Base-by-base conservation (phyloP, 495 filamentous ascomycete genomes). In the Pseudomonodictys pantanalensis region DNA sequence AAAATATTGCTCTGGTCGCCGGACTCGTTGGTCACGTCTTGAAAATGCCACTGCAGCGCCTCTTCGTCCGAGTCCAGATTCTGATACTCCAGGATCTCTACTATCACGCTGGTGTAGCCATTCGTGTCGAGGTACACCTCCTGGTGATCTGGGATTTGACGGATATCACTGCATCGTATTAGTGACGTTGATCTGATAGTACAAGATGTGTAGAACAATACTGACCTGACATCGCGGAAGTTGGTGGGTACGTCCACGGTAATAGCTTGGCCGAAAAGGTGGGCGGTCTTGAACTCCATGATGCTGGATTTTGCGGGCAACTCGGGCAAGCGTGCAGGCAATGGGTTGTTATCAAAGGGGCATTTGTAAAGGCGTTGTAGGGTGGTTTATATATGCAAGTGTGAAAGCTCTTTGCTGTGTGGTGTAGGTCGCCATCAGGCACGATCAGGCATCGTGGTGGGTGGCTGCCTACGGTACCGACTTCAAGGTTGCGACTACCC, bases 111-210 rank as follows among this genome's bases (percentile, higher is more conserved):
- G 24, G 89, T 86, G 66, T 85, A 81, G 47, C 92, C 90, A 56
- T 86, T 83, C 18, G 72, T 71, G 70, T 90, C 90, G 71, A 98
- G 85, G 73, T 84, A 96, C 65, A 96, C 86, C 79, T 98, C 93
- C 76, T 98, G 91, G 73, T 95, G 84, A 71, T 96, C 89, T 44
- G 93, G 93, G 38, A 98, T 84, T 77, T 92, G 84, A 70, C 93
- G 90, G 71, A 96, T 83, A 50, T 77, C 78, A 75, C 89, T 95
- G 59, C 18, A 1, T n/a, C 22, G 24, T 38, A 22, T 48, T 56
- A 52, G 43, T 2, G 32, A 58, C 54, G n/a, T 25, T 42, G 41
- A 47, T 25, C 28, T 32, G 48, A 28, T 45, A 26, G 29, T 25
- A 18, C 53, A 35, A 30, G 50, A 32, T 47, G 1, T 42, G 12